Evolutionary conservation across 2,329 filamentous ascomycete species (phyloP).

Genomic region (Tolypocladium endophyticum): DNA sequence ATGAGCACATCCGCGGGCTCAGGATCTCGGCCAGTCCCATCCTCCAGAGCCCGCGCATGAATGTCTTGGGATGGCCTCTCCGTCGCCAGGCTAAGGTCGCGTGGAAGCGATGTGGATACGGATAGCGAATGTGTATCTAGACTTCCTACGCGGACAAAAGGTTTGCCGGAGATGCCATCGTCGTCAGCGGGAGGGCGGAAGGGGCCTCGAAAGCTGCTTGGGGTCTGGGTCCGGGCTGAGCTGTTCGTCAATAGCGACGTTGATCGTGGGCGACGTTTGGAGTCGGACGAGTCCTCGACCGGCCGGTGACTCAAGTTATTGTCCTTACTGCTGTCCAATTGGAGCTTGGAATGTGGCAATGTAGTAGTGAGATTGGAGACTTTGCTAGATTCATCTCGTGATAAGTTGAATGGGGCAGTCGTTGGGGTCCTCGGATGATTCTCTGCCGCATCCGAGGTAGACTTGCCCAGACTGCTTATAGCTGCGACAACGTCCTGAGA

Average conservation of each 20-base stretch:
- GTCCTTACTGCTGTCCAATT: background rate
- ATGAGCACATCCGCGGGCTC: background rate
- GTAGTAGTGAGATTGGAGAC: background rate
- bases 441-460: background rate
- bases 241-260: constrained; percentile 9
- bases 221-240: constrained; percentile 11
- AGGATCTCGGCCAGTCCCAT: background rate
- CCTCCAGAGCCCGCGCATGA: background rate
- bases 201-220: constrained; percentile 10
- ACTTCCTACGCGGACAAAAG: constrained; percentile 38
- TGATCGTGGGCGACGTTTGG: constrained; percentile 8
- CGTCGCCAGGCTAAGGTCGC: background rate
- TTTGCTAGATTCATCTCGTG: constrained; percentile 1
- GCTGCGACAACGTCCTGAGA: constrained; percentile 32
- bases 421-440: constrained; percentile 1
- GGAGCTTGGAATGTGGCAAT: background rate
- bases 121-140: constrained; percentile 14
- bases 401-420: constrained; percentile 7
- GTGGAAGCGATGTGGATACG: constrained; percentile 1
- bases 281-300: constrained; percentile 1
- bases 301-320: background rate
- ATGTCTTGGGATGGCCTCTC: background rate
- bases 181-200: constrained; percentile 18
- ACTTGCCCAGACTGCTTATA: constrained; percentile 9
- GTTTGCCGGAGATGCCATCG: constrained; percentile 44